Conservation (phyloP, 1,139 yeast genomes). For the Candida frijolesensis region DNA sequence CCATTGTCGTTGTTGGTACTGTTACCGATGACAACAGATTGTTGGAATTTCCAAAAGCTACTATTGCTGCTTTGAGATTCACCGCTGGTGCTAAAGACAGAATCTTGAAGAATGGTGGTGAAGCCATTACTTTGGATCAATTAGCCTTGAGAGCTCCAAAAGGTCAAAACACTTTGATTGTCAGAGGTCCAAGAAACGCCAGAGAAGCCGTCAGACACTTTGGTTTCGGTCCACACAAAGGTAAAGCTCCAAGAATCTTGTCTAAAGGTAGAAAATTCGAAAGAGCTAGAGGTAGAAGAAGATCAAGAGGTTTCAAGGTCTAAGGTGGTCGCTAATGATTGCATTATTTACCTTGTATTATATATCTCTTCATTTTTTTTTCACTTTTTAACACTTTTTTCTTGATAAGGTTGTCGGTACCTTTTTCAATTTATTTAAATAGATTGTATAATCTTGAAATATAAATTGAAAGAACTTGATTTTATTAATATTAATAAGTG, state of each 20-base stretch:
- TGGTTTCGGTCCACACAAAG: constrained; percentile 99
- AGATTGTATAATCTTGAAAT: constrained; percentile 2
- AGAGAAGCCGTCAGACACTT: constrained; percentile 99
- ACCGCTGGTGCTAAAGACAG: constrained; percentile 99
- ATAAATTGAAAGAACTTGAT: constrained; percentile 1
- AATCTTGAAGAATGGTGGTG: constrained; percentile 99
- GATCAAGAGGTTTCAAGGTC: constrained; percentile 99
- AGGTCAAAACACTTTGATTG: constrained; percentile 97
- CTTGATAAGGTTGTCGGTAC: background rate
- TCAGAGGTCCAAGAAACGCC: constrained; percentile 98
- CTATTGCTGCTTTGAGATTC: constrained; percentile 99
- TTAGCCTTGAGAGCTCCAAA: constrained; percentile 99
- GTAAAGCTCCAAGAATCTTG: constrained; percentile 97
- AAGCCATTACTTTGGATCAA: constrained; percentile 98
- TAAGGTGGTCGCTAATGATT: constrained; percentile 50
- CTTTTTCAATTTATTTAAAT: constrained; percentile 1
- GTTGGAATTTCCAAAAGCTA: constrained; percentile 91
- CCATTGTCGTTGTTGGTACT: constrained; percentile 98
- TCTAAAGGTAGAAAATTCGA: constrained; percentile 99
- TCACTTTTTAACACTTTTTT: background rate
- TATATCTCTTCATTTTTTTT: constrained; percentile 10
- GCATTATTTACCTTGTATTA: constrained; percentile 10
- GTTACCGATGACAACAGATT: constrained; percentile 98
- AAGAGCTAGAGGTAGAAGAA: constrained; percentile 99
- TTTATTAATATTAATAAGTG: background rate